These are phyloP conservation scores for Naegleria lovaniensis DNA, from an alignment of 208 protist genomes.

Conservation along the genomic window DNA sequence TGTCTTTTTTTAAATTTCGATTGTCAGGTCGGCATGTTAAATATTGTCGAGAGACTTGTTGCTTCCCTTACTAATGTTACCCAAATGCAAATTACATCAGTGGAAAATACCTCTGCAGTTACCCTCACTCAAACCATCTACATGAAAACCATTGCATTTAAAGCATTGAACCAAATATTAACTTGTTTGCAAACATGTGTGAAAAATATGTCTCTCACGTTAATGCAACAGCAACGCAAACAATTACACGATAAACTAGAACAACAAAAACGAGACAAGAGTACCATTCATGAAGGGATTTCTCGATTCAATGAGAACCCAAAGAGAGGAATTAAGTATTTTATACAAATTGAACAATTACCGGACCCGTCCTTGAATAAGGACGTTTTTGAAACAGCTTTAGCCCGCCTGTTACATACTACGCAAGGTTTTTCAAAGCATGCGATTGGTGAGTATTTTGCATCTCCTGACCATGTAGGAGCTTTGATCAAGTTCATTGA, in stretches of 20 bases:
- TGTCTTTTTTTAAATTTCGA: background rate
- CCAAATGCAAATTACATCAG: background rate
- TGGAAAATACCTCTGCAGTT: background rate
- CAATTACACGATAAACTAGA: background rate
- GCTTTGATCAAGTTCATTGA: background rate
- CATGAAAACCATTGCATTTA: background rate
- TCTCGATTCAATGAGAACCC: background rate
- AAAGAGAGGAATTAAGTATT: background rate
- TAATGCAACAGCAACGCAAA: background rate
- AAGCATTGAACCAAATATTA: background rate
- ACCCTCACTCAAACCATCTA: background rate
- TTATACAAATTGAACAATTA: background rate
- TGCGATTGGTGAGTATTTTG: background rate
- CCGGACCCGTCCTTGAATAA: background rate
- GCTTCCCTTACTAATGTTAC: background rate
- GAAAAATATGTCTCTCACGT: background rate
- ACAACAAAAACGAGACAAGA: background rate
- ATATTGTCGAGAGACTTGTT: background rate
- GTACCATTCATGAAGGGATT: background rate
- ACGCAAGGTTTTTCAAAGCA: background rate
- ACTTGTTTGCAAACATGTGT: too few relatives aligned
- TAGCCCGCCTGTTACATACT: background rate
- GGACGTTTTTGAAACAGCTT: background rate
- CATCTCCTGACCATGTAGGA: background rate
- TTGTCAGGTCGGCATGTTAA: background rate